These are phyloP conservation scores for Vigna nakashimae DNA, from an alignment of 306 rosid species.

Conservation along the genomic window DNA sequence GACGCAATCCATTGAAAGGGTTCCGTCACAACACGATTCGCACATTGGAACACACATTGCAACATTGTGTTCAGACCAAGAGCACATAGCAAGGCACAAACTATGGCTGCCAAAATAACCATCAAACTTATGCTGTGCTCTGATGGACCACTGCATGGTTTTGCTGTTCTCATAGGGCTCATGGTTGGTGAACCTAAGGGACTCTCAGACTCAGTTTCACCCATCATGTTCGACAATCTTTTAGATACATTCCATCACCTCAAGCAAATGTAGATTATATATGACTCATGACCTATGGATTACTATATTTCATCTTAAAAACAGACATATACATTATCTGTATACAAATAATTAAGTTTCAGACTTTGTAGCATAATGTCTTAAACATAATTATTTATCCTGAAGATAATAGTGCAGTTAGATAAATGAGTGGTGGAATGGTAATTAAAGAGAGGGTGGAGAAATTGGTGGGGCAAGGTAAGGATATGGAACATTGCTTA, in stretches of 20 bases:
- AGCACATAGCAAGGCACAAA: slow-evolving; percentile 72
- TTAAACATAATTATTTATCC: too few relatives aligned
- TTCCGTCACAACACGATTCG: slow-evolving; percentile 52
- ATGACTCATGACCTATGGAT: too few relatives aligned
- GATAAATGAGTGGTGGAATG: background rate
- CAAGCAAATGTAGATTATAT: too few relatives aligned
- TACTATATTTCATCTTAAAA: too few relatives aligned
- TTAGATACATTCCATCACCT: too few relatives aligned
- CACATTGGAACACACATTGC: slow-evolving; percentile 70
- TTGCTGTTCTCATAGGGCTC: slow-evolving; percentile 45
- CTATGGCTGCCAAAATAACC: slow-evolving; percentile 63
- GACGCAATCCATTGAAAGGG: slow-evolving; percentile 62
- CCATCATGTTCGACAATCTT: slow-evolving; percentile 44
- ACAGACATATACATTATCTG: too few relatives aligned
- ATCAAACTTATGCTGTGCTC: slow-evolving; percentile 38
- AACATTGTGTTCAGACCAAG: slow-evolving; percentile 78
- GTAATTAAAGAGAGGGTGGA: slow-evolving; percentile 2
- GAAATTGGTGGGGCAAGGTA: slow-evolving; percentile 34
- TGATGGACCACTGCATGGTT: slow-evolving; percentile 37
- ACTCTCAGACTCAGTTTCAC: slow-evolving; percentile 34
- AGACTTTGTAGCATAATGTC: too few relatives aligned
- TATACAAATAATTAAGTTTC: too few relatives aligned
- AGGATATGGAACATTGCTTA: slow-evolving; percentile 51
- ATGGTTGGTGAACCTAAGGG: slow-evolving; percentile 35
- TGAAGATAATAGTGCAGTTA: too few relatives aligned